Percentiles rank a stretch among this genome's conserved stretches.
phyloP scores from a whole-genome alignment of 23 red algal species.

The Chondrus crispus region DNA sequence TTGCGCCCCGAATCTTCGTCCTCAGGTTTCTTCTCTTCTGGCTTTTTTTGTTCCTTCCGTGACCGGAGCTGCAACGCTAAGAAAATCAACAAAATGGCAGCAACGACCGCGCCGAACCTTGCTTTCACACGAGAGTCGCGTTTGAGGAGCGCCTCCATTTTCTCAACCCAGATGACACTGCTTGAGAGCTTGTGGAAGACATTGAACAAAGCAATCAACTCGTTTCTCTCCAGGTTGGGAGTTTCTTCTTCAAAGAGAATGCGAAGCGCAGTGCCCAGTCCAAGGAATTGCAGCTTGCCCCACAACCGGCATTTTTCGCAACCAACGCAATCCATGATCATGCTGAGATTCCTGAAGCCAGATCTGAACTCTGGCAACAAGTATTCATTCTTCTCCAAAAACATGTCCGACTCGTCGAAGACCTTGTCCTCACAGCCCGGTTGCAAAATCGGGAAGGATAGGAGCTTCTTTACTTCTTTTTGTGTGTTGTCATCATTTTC shows the following conservation, averaged over 20 bases:
- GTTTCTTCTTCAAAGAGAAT: constrained; percentile 73
- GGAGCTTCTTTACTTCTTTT: constrained; percentile 35
- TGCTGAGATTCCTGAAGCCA: constrained; percentile 90
- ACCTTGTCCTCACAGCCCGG: constrained; percentile 64
- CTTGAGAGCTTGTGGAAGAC: constrained; percentile 75
- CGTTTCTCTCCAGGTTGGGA: constrained; percentile 74
- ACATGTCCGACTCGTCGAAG: constrained; percentile 96
- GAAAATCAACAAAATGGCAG: not conserved
- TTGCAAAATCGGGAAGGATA: constrained; percentile 58
- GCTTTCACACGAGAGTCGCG: not conserved
- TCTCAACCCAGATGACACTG: constrained; percentile 36
- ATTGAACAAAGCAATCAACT: constrained; percentile 91
- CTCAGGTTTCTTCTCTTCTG: too few species aligned
- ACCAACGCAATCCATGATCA: constrained; percentile 99
- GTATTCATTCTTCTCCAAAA: constrained; percentile 46
- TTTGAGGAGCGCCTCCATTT: constrained; percentile 43
- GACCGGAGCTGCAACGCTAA: constrained; percentile 2
- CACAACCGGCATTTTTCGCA: constrained; percentile 98
- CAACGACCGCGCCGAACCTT: not conserved
- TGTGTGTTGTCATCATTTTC: constrained; percentile 66
- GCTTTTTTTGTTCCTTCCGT: too few species aligned
- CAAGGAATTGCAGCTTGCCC: constrained; percentile 98
- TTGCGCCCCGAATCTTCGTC: too few species aligned
- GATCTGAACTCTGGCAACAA: constrained; percentile 71
- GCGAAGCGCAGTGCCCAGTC: constrained; percentile 87